These are phyloP conservation scores for Tetrahymena thermophila DNA, from an alignment of 73 alveolate genomes.

Conservation along the genomic window DNA sequence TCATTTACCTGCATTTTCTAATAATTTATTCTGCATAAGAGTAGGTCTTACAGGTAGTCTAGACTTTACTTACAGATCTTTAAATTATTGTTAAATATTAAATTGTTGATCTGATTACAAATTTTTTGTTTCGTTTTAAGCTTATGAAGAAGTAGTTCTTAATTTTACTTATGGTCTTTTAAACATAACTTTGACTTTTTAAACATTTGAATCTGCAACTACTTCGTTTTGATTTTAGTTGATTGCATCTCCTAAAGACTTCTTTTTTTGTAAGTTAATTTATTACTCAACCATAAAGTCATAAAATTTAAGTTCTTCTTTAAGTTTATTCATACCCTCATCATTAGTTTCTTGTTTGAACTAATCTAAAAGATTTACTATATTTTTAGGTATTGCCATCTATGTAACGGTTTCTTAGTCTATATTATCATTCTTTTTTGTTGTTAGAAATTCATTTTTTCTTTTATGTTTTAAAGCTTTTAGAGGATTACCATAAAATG, in stretches of 20 bases:
- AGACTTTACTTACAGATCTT: background rate
- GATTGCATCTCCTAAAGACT: background rate
- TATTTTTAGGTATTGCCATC: background rate
- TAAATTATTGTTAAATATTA: background rate
- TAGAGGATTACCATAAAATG: background rate
- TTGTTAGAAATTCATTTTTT: background rate
- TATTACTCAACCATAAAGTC: background rate
- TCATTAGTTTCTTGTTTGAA: background rate
- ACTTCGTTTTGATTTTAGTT: background rate
- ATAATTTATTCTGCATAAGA: background rate
- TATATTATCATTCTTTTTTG: background rate
- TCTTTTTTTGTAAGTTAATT: background rate
- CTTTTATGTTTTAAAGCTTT: background rate
- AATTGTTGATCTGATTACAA: background rate
- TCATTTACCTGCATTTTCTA: background rate
- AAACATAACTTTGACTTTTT: background rate
- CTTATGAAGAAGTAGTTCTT: background rate
- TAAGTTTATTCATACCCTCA: background rate
- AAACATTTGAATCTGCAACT: background rate
- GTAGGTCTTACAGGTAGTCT: background rate
- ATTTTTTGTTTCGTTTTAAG: background rate
- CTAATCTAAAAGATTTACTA: background rate
- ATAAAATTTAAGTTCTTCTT: background rate
- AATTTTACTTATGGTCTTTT: background rate
- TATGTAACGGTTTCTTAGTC: background rate